Evolutionary conservation across 192 early-diverging fungal genomes (phyloP), one percentile per base, ranked within the genome.

Genomic region (Dissophora ornata): DNA sequence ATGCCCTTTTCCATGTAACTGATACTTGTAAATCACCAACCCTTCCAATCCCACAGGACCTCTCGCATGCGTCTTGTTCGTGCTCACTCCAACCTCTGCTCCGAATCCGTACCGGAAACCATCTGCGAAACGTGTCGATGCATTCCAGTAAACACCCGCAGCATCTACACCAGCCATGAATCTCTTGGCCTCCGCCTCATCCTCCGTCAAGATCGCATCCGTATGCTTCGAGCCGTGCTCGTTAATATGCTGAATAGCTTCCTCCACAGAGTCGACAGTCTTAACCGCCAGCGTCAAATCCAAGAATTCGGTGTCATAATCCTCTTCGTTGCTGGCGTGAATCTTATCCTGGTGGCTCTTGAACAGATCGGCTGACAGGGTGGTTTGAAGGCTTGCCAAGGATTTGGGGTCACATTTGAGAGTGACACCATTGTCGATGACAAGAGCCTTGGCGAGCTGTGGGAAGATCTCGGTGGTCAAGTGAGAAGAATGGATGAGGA

Each of bases 31-130:
- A 59, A 98, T 98, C n/a, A 97, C 91, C 48, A 99, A 80, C 10
- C 98, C 96, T 83, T 98, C 96, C 48, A 99, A 82, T 0, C 98
- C 98, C 4, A 98, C 98, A 1, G 98, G 98, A 4, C 98, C 98
- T 54, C 98, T 89, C 11, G 98, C 98, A 75, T 99, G 98, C 1
- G 96, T 98, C 82, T 99, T 99, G 86, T 99, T 99, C 55, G 98
- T 99, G 68, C 92, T 94, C 28, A 93, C 94, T 26, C 97, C 97
- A 62, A 99, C 95, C 81, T 99, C 97, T 0, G 97, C 92, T 29
- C 97, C 97, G 84, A 99, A 99, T 18, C 97, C 97, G 82, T 97
- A 98, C 55, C 96, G 88, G 89, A 99, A 99, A 8, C 97, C 97
- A 78, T 99, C 97, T 33, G 97, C 95, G 83, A 99, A 98, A 19